Base-by-base conservation (phyloP, 106 monocot genomes). In the Xerophyta viscosa region DNA sequence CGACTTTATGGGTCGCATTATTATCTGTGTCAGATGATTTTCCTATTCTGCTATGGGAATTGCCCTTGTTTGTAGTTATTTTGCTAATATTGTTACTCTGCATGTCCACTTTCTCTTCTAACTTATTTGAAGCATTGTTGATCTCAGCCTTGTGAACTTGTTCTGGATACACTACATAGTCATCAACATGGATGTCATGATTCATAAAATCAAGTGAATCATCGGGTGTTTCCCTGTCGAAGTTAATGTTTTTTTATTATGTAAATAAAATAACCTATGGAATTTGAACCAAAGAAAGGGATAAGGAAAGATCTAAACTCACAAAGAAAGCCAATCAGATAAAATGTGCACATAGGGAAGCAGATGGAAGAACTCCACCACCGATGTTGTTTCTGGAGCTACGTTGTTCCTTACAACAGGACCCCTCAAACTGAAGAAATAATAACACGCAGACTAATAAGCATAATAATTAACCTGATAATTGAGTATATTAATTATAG, bases 271-370 rank as follows among this genome's bases (percentile, higher is more conserved):
- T n/a, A n/a, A n/a, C n/a, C n/a, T n/a, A n/a, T n/a, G n/a, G n/a
- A n/a, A n/a, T n/a, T n/a, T 50, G 18, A 1, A 0, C 20, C 6
- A 56, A 44, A 44, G 17, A 8, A 22, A 19, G 18, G 48, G 23
- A 23, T 9, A 39, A 28, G n/a, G 15, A 14, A 44, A 3, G 3
- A 14, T 3, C 43, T 14, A 8, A 14, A 3, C 6, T 44, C 58
- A 80, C 80, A 74, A 61, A 39, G 56, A 45, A 6, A 63, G 9
- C 62, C 66, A 67, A 8, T 69, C 39, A 12, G 71, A 66, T 64
- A 80, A 48, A 49, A 80, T 66, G 37, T 66, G 37, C 50, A 24
- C 18, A 36, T 80, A 80, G 43, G 75, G 80, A 26, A 80, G 48
- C 3, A 80, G 17, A 61, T 62, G 47, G 49, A 51, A 80, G 52